Conservation (phyloP, 164 flowering plant species). For the Stephania yunnanensis region DNA sequence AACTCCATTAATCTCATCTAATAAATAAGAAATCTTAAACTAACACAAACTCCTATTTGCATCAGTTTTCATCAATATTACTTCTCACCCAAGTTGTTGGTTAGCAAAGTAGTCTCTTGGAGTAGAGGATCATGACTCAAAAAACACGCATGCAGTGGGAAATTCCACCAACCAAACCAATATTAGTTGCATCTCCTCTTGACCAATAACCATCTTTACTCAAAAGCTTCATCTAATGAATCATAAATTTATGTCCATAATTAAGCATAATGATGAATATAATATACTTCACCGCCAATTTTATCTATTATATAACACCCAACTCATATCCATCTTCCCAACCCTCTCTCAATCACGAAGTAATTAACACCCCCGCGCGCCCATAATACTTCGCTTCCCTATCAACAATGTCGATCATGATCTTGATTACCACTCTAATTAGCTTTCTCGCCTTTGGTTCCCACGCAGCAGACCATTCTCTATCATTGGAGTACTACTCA, state of each 20-base stretch:
- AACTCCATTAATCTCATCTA: no score
- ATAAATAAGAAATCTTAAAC: no score
- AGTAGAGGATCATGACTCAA: not conserved
- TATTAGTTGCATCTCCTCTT: constrained; percentile 77
- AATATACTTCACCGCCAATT: not conserved
- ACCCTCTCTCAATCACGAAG: constrained; percentile 5
- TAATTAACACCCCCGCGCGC: constrained; percentile 18
- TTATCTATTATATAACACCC: not conserved
- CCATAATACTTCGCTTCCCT: constrained; percentile 13
- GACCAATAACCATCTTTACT: constrained; percentile 34
- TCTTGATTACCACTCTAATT: constrained; percentile 17
- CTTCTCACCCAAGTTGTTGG: not conserved
- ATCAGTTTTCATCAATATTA: no score
- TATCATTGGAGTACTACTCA: constrained; percentile 70
- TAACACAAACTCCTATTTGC: no score
- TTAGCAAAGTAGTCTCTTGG: not conserved
- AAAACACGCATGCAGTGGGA: not conserved
- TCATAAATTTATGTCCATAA: not conserved
- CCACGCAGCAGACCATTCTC: constrained; percentile 39
- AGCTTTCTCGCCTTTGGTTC: constrained; percentile 14
- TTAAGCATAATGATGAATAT: not conserved
- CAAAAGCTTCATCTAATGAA: constrained; percentile 17
- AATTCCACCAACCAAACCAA: constrained; percentile 44
- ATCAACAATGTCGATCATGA: not conserved
- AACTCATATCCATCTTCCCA: not conserved